phyloP scores from a whole-genome alignment of 169 alveolate species.

The Plasmodium vivax region DNA sequence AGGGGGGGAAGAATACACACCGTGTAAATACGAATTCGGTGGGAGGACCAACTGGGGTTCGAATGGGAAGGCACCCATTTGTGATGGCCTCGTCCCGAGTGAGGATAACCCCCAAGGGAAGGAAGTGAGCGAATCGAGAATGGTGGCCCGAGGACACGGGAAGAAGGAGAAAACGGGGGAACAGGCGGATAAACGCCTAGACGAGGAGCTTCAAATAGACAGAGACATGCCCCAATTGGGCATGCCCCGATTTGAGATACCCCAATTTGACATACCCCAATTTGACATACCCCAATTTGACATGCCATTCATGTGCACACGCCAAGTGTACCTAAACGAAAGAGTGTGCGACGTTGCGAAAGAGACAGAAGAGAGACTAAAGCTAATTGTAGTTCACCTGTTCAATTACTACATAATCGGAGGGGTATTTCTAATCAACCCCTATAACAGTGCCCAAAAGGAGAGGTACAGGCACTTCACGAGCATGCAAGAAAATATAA shows the following conservation, averaged over 20 bases:
- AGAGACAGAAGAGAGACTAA: background rate
- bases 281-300: too few species aligned
- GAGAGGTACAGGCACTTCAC: slow-evolving; percentile 26
- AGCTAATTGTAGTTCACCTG: slow-evolving; percentile 22
- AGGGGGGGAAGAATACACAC: background rate
- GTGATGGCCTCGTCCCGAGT: background rate
- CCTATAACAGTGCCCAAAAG: slow-evolving; percentile 40
- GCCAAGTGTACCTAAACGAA: slow-evolving; percentile 47
- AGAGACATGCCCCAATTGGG: background rate
- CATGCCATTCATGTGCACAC: slow-evolving; percentile 17
- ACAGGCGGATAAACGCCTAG: background rate
- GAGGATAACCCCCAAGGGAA: background rate
- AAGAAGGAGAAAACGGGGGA: background rate
- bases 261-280: too few species aligned
- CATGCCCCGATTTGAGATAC: background rate
- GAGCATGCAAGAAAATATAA: slow-evolving; percentile 16
- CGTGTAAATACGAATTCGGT: background rate
- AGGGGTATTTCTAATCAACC: slow-evolving; percentile 35
- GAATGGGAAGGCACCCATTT: background rate
- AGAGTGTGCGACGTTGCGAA: background rate
- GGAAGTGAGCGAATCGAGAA: background rate
- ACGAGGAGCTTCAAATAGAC: background rate
- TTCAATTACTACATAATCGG: slow-evolving; percentile 56
- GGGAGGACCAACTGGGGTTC: background rate
- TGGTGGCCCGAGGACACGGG: background rate